A percentile compares a stretch with the other conserved stretches of the same genome.
Evolutionary conservation across 139 green algal genomes (phyloP).

Genomic region (Klebsormidium nitens): DNA sequence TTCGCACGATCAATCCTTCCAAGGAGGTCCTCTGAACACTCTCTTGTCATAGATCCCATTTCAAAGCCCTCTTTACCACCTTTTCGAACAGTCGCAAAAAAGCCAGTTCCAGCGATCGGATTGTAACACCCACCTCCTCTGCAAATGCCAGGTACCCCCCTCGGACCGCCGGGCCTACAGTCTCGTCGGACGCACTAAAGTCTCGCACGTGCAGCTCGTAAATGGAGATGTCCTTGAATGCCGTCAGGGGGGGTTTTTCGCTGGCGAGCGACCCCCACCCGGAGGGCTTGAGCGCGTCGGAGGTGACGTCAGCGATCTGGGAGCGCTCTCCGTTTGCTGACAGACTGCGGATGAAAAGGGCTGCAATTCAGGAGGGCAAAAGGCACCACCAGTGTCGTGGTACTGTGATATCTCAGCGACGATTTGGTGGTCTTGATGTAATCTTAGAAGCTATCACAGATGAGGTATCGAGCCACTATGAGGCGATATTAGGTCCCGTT

Average conservation of each 20-base stretch:
- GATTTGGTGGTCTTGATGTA: no score
- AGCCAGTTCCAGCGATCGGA: background rate
- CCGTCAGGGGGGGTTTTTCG: conserved; percentile 32
- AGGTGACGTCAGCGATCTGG: conserved; percentile 41
- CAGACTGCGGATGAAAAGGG: conserved; percentile 33
- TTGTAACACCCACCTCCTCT: conserved; percentile 18
- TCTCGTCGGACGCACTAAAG: conserved; percentile 65
- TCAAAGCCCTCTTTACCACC: no score
- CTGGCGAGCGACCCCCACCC: conserved; percentile 31
- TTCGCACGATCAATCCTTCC: no score
- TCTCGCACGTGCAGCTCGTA: conserved; percentile 92
- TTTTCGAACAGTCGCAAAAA: no score
- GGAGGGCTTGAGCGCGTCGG: conserved; percentile 16
- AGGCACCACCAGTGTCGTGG: background rate
- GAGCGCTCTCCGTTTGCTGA: conserved; percentile 52
- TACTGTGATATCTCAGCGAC: no score
- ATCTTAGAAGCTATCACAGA: no score
- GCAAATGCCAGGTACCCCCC: conserved; percentile 80
- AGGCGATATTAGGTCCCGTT: no score
- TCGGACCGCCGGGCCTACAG: conserved; percentile 50
- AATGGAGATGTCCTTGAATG: conserved; percentile 64
- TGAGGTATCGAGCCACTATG: no score
- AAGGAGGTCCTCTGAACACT: no score
- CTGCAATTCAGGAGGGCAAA: background rate
- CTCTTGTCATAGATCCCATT: no score